A percentile compares a stretch with the other conserved stretches of the same genome.
Evolutionary conservation across 345 rosid species (phyloP).

Genomic region (Cardiospermum halicacabum): DNA sequence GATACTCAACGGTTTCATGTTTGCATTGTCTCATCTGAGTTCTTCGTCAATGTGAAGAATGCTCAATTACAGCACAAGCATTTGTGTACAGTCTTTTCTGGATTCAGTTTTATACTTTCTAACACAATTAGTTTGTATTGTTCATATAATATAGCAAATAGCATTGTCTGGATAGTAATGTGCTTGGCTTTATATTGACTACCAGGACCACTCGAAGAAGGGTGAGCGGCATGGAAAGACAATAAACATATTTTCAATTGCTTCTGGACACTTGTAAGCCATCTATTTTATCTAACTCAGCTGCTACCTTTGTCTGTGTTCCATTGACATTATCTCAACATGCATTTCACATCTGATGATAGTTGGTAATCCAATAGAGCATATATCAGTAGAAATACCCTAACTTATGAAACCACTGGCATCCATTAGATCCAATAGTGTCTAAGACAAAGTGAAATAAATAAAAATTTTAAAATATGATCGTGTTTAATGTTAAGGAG

Average conservation of each 20-base stretch:
- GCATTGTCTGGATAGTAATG: conserved; percentile 11
- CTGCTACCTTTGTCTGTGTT: neutral
- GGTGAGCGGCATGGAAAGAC: conserved; percentile 76
- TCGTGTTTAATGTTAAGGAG: too few relatives aligned
- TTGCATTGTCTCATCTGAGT: neutral
- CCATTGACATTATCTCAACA: neutral
- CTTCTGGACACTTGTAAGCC: conserved; percentile 98
- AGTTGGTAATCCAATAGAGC: neutral
- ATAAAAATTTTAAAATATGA: too few relatives aligned
- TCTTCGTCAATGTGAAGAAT: neutral
- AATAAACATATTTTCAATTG: conserved; percentile 85
- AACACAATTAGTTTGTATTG: neutral
- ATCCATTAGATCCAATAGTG: neutral
- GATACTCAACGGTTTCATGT: neutral
- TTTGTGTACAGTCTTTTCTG: neutral
- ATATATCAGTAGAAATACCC: neutral
- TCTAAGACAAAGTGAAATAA: neutral
- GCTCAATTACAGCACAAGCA: neutral
- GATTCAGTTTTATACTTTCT: neutral
- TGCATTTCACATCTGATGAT: neutral
- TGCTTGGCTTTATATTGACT: conserved; percentile 15
- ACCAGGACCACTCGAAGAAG: conserved; percentile 59
- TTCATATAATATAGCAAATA: neutral
- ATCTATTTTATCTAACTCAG: conserved; percentile 13
- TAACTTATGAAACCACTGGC: neutral